Percentiles rank a stretch among this genome's conserved stretches.
Conservation (phyloP, 257 asterid species). For the Eustoma russellianum region DNA sequence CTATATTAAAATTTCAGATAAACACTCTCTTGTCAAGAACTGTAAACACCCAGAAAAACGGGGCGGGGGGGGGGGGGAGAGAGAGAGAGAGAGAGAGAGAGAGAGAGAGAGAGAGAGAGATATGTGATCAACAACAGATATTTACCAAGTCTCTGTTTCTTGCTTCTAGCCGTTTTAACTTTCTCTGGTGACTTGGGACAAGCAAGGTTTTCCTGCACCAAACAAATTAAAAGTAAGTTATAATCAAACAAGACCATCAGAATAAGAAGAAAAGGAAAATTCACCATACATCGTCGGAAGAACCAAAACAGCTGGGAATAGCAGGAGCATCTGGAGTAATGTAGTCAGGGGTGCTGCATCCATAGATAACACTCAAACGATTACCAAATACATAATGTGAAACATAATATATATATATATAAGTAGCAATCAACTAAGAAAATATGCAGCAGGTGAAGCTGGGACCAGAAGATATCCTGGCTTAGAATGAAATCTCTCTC, state of each 20-base stretch:
- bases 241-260: background rate
- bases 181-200: conserved; percentile 89
- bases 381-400: background rate
- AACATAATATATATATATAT: background rate
- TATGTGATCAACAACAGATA: too few relatives aligned
- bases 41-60: too few relatives aligned
- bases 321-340: conserved; percentile 77
- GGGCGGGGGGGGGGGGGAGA: too few relatives aligned
- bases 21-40: too few relatives aligned
- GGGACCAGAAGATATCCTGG: conserved; percentile 92
- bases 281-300: conserved; percentile 28
- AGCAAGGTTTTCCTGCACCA: conserved; percentile 43
- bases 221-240: background rate
- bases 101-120: too few relatives aligned
- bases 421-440: background rate
- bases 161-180: conserved; percentile 38
- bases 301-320: conserved; percentile 23
- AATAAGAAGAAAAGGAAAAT: too few relatives aligned
- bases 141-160: conserved; percentile 59
- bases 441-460: background rate
- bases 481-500: conserved; percentile 78
- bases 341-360: conserved; percentile 73
- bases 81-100: too few relatives aligned
- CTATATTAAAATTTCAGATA: too few relatives aligned
- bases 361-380: conserved; percentile 1